Conservation (phyloP, 306 rosid genomes). For the Comarum palustre region DNA sequence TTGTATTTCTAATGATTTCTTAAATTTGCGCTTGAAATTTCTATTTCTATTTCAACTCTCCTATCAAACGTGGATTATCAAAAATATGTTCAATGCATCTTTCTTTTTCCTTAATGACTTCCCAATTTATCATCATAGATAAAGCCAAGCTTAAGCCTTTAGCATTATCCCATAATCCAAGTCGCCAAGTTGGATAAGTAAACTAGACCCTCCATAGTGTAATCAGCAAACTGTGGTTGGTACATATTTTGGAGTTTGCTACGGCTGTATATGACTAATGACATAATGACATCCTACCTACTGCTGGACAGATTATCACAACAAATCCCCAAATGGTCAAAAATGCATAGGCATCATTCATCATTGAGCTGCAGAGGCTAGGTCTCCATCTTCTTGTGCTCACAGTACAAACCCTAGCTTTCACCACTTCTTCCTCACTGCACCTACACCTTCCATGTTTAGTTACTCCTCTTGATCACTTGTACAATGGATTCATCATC, state of each 20-base stretch:
- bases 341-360: background rate
- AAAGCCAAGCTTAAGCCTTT: background rate
- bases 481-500: background rate
- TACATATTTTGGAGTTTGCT: background rate
- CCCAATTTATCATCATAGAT: background rate
- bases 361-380: background rate
- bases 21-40: background rate
- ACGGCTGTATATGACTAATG: background rate
- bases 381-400: too few species aligned
- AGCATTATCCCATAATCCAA: background rate
- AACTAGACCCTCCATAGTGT: background rate
- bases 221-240: background rate
- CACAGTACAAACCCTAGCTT: background rate
- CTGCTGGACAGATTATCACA: background rate
- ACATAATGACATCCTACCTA: slow-evolving; percentile 3
- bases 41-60: background rate
- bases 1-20: background rate
- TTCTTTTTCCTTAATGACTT: background rate
- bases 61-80: background rate
- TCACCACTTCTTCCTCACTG: background rate
- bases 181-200: background rate
- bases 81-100: background rate
- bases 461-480: background rate
- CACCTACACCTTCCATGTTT: background rate
- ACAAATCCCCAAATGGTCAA: background rate